Conservation (phyloP, 1,139 yeast species). For the Hyphopichia buzzinii region DNA sequence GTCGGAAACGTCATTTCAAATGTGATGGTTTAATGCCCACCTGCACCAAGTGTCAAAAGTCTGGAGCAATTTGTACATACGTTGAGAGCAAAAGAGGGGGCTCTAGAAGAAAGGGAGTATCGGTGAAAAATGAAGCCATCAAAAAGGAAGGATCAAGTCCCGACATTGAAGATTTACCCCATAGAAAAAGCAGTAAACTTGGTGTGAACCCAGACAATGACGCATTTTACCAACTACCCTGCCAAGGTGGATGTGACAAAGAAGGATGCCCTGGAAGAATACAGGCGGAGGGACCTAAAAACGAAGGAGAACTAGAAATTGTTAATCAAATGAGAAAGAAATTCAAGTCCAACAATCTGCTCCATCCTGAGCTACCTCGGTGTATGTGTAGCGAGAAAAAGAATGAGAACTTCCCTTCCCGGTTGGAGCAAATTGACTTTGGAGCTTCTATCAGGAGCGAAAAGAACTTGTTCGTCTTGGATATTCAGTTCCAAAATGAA, state of each 20-base stretch:
- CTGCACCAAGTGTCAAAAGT: conserved; percentile 38
- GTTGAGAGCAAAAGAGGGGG: conserved; percentile 53
- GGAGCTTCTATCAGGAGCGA: background rate
- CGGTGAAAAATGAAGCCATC: conserved; percentile 9
- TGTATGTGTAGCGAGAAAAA: background rate
- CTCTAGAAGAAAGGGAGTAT: conserved; percentile 45
- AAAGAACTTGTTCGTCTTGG: background rate
- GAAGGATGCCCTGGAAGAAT: conserved; percentile 1
- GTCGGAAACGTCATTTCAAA: conserved; percentile 47
- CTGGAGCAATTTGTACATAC: conserved; percentile 36
- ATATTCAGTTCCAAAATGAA: conserved; percentile 9
- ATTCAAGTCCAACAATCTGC: background rate
- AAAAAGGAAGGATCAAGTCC: conserved; percentile 5
- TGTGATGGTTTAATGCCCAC: conserved; percentile 48
- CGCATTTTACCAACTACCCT: conserved; percentile 1
- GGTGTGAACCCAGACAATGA: background rate
- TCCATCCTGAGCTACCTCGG: background rate
- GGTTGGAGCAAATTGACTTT: background rate
- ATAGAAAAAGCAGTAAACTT: conserved; percentile 6
- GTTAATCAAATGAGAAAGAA: conserved; percentile 1
- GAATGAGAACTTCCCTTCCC: background rate
- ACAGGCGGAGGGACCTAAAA: background rate
- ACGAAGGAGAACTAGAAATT: conserved; percentile 1
- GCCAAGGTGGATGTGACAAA: conserved; percentile 1
- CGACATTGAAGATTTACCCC: conserved; percentile 12